Conservation (phyloP, 768 basidiomycete species). For the Lentinula sp. region DNA sequence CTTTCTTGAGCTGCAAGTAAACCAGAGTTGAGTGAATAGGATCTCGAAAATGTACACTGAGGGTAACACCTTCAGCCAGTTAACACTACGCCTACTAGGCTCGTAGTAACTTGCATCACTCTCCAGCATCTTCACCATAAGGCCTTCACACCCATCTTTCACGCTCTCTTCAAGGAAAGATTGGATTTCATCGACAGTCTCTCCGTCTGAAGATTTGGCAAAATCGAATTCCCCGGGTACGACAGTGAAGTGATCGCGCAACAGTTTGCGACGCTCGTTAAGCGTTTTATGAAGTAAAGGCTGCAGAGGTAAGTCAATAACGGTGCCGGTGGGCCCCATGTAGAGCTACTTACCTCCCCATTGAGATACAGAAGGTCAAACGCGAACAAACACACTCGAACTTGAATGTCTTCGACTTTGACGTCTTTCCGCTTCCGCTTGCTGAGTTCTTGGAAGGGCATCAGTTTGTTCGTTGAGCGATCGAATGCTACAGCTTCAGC, state of each 20-base stretch:
- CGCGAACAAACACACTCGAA: conserved; percentile 92
- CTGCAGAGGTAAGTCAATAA: conserved; percentile 31
- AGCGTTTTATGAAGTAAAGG: conserved; percentile 77
- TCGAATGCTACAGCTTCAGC: conserved; percentile 97
- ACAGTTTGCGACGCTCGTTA: conserved; percentile 66
- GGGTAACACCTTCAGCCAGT: conserved; percentile 86
- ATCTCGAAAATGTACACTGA: not conserved
- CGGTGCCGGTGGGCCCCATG: not conserved
- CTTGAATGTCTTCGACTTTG: conserved; percentile 95
- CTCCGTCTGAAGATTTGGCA: conserved; percentile 85
- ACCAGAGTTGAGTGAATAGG: not conserved
- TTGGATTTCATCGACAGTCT: conserved; percentile 91
- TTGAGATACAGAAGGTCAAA: conserved; percentile 97
- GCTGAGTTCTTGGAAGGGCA: conserved; percentile 98
- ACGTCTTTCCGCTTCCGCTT: conserved; percentile 96
- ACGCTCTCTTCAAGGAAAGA: conserved; percentile 93
- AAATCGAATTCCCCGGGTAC: conserved; percentile 91
- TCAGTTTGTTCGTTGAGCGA: conserved; percentile 70
- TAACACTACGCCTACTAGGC: conserved; percentile 90
- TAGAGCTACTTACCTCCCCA: conserved; percentile 67
- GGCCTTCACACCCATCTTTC: conserved; percentile 96
- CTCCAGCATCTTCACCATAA: conserved; percentile 99
- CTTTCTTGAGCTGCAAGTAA: conserved; percentile 82
- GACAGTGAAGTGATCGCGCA: conserved; percentile 72
- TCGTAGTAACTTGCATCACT: conserved; percentile 90